Evolutionary conservation across 441 rosid species (phyloP), one percentile per base, ranked within the genome.

Genomic region (Populus hybrid): DNA sequence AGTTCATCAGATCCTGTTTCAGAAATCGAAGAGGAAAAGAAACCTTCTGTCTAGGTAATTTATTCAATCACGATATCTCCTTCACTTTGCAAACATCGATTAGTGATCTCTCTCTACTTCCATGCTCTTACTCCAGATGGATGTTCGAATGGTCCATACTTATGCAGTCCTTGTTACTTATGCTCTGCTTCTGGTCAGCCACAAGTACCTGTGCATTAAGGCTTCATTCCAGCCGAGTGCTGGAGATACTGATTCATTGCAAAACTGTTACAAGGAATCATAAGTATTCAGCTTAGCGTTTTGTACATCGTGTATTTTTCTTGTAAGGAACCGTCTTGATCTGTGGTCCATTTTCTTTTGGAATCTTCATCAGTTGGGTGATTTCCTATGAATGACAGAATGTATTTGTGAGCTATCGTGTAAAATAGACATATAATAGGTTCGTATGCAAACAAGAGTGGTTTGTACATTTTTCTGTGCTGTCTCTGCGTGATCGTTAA

Each of bases 41-140:
- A 85, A 68, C 68, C 86, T 59, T 86, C 84, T 67, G 18, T 74
- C 64, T 84, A 83, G 87, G 77, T 79, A 53, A 67, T 40, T 76
- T 29, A 21, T 77, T 61, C 66, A 28, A 61, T 14, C 36, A 35
- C 35, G 61, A 9, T 50, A 11, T 20, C 12, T 75, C 68, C 31
- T 42, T 31, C 35, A 45, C 59, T 31, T 7, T 8, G 50, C 45
- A 24, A 50, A 68, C 64, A 63, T 26, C 16, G 16, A 69, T 28
- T 36, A 9, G 9, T 26, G 4, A 12, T 42, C 26, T 28, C 61
- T 61, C n/a, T 31, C 73, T 61, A 7, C 16, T 64, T 23, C 3
- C 10, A 24, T 38, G 31, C 31, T 29, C 31, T 29, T 29, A 29
- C 31, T 29, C 31, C 31, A 29, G 31, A 29, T 29, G 31, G 31